Base-by-base conservation (phyloP, 192 early-diverging fungal genomes). In the Funneliformis mosseae region DNA sequence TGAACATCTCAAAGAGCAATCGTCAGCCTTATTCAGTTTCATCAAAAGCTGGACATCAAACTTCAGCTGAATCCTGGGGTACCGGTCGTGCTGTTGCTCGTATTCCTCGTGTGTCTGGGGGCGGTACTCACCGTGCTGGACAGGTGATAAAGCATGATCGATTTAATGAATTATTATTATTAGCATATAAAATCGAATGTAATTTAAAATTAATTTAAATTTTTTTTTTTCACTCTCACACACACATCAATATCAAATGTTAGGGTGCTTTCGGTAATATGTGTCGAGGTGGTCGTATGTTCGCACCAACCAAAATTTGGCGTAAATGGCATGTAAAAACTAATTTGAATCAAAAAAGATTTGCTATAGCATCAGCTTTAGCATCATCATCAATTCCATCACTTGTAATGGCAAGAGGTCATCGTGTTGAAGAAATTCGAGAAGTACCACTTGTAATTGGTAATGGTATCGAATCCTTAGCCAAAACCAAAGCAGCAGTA, bases 311-410 rank as follows among this genome's bases (percentile, higher is more conserved):
- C 92, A 99, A 99, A 93, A 92, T 93, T 88, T 99, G 96, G 96
- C 92, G 97, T 90, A 98, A 97, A 92, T 99, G 98, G 97, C 97
- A 98, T 92, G 90, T 98, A 82, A 97, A 97, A 92, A 96, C 94
- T 88, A 97, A 97, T 96, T 82, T 93, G 86, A 98, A 97, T 94
- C 96, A 98, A 92, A 95, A 96, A 92, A 94, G 97, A 83, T 99
- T 94, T 89, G 98, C 96, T 43, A 95, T 94, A 78, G 97, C 92
- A 68, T 99, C 98, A 84, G 97, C 96, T 82, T 88, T 99, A 84
- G 98, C 98, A 81, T 96, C 98, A 81, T 93, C 95, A 83, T 95
- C 95, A 76, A 89, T 98, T 74, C 91, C 96, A 74, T 87, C 93
- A 33, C 91, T 99, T 74, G 98, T 99, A 71, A 88, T 95, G 83